Base-by-base conservation (phyloP, 1,139 yeast genomes). In the Hyphopichia buzzinii region DNA sequence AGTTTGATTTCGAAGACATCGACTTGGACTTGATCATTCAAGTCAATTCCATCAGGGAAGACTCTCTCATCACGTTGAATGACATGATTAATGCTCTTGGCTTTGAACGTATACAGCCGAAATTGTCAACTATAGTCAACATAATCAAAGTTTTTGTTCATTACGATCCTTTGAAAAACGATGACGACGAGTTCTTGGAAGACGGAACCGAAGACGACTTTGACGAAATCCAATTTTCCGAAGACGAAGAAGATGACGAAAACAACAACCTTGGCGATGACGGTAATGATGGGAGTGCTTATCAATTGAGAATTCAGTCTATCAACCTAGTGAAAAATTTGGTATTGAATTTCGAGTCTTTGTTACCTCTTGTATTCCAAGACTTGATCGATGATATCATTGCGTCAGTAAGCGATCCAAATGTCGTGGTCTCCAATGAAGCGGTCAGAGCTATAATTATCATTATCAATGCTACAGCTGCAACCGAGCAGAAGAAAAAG, bases 221-320 rank as follows among this genome's bases (percentile, higher is more conserved):
- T 30, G 72, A 57, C 19, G 72, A 62, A 11, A 55, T 61, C 12
- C 71, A 62, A 52, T 66, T 51, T 23, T 48, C 53, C 32, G 69
- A 62, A 11, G 78, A 69, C n/a, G 64, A 60, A 25, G 73, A 64
- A 17, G 64, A 62, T 23, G 72, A 62, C 15, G 65, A 62, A 8
- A 64, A 53, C 19, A 57, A 62, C 14, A 62, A 51, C 16, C 58
- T 59, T 35, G 74, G 72, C 24, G 75, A 67, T 30, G 78, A 68
- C 31, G 71, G 68, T 31, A 78, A 72, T 35, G 45, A 56, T 34
- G 62, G 56, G 13, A 46, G 43, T 30, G 50, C 47, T 13, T 45
- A 39, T 15, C 81, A 80, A 46, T 56, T 87, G 25, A 67, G 95
- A 40, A 67, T 77, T 29, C 74, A 72, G 38, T 64, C 88, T 0